These are phyloP conservation scores for Talaromyces proteolyticus DNA, from an alignment of 495 filamentous ascomycete genomes.

Conservation along the genomic window DNA sequence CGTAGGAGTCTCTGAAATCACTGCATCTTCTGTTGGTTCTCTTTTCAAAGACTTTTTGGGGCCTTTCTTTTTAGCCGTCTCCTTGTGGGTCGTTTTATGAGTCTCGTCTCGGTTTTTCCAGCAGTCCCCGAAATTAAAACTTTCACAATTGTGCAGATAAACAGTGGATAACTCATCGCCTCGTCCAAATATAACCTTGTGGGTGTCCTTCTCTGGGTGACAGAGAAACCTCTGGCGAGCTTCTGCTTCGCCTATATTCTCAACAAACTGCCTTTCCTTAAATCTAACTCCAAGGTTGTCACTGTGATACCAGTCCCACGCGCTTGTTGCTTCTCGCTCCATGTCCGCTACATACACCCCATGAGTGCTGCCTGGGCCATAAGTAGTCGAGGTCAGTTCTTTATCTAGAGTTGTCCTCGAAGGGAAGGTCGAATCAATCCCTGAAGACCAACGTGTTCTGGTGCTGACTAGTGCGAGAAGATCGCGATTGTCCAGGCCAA, in stretches of 20 bases:
- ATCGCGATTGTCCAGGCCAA: conserved; percentile 43
- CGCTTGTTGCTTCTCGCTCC: conserved; percentile 34
- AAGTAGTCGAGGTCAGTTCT: conserved; percentile 16
- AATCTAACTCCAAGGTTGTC: conserved; percentile 30
- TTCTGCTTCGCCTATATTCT: conserved; percentile 20
- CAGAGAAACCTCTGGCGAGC: conserved; percentile 35
- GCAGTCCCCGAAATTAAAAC: conserved; percentile 34
- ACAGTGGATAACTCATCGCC: conserved; percentile 34
- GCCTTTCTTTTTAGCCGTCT: conserved; percentile 4
- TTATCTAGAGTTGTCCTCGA: conserved; percentile 27
- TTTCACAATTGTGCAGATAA: conserved; percentile 31
- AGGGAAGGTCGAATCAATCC: conserved; percentile 44
- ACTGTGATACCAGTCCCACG: conserved; percentile 54
- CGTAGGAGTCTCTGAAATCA: background rate
- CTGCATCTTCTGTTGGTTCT: background rate
- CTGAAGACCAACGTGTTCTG: conserved; percentile 41
- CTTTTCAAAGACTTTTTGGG: background rate
- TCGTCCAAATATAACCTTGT: conserved; percentile 49
- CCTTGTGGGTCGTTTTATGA: background rate
- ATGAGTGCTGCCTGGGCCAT: conserved; percentile 36
- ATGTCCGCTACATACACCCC: conserved; percentile 32
- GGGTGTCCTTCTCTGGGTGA: conserved; percentile 16
- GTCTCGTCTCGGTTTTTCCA: conserved; percentile 25
- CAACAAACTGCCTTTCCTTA: conserved; percentile 26
- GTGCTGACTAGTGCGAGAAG: conserved; percentile 34